Evolutionary conservation across 106 monocot species (phyloP), one percentile per base, ranked within the genome.

Genomic region (Gastrodia elata): DNA sequence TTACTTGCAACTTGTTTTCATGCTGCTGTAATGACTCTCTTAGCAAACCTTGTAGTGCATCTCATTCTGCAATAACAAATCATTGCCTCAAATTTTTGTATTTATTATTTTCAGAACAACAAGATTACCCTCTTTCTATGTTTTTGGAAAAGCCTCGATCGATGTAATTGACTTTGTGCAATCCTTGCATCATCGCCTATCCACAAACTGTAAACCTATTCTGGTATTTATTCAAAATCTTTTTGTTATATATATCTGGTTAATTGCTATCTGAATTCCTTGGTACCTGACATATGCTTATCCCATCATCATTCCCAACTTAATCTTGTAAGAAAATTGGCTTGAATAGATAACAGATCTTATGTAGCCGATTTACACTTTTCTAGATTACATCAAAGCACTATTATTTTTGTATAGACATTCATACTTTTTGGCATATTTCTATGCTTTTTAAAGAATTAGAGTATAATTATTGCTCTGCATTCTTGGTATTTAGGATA

Each of bases 41-140:
- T n/a, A 32, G 6, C 61, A 61, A 13, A 61, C 61, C 52, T 11
- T 61, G 10, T 11, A 28, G 61, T 6, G 61, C 61, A 22, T 27
- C 61, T 27, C 61, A 61, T 28, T 32, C 61, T 28, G 30, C 61
- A 61, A 28, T 30, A 32, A 4, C 52, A 52, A 20, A 22, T 9
- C 30, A 61, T 28, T 28, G 30, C 22, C 32, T 61, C 61, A 28
- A 37, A 67, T 20, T 67, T 67, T 67, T 13, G 55, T 38, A 37
- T 75, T 44, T 52, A 33, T 67, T 75, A 27, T 13, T 70, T 85
- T 79, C 82, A 98, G 97, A 70, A 93, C 93, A 35, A 91, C 97
- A 9, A 91, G 72, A 78, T 82, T 98, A 73, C 91, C 97, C 25
- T 86, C 97, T 16, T 71, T 91, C 2, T 93, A 87, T 82, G 81